These are phyloP conservation scores for Dictyostelium brefeldianum DNA, from an alignment of 78 protist genomes.

Conservation along the genomic window DNA sequence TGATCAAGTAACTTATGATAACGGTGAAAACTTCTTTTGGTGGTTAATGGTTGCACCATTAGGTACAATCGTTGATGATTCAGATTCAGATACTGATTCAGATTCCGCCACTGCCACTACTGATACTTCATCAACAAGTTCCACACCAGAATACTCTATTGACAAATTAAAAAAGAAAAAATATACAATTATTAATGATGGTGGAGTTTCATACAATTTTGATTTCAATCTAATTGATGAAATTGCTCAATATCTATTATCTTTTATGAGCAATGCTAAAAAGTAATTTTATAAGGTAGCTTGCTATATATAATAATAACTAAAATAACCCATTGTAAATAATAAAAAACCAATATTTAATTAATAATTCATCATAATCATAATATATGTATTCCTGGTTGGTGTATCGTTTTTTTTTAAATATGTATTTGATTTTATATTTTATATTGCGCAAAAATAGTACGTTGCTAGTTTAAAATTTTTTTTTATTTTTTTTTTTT, in stretches of 20 bases:
- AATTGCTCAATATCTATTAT: neutral
- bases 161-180: neutral
- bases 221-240: neutral
- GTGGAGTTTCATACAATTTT: constrained; percentile 2
- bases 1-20: constrained; percentile 48
- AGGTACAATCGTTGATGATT: constrained; percentile 25
- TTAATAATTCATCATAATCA: no score
- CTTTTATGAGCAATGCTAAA: neutral
- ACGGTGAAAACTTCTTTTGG: constrained; percentile 33
- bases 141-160: neutral
- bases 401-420: no score
- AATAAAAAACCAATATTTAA: no score
- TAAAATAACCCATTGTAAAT: no score
- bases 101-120: neutral
- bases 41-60: constrained; percentile 57
- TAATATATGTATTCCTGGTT: neutral
- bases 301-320: no score
- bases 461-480: no score
- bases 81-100: neutral
- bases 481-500: no score
- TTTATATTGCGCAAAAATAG: no score
- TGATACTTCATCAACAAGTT: neutral
- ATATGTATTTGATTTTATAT: no score
- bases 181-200: neutral
- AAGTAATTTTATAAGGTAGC: neutral